Evolutionary conservation across 805 yeast genomes (phyloP).

Genomic region (Pichia kluyveri): DNA sequence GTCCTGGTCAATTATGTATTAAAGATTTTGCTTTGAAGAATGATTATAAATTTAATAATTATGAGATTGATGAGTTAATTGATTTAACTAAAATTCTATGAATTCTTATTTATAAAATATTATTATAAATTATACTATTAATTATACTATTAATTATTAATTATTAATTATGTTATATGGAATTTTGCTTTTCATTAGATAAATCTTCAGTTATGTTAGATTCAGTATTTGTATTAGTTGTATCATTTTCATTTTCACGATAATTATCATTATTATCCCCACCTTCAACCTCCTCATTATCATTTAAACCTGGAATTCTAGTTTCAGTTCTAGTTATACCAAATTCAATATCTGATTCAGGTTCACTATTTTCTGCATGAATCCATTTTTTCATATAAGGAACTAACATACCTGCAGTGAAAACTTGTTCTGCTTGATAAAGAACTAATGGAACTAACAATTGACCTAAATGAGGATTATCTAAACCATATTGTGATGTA

Average conservation of each 20-base stretch:
- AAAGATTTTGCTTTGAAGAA: neutral
- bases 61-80: slow-evolving; percentile 3
- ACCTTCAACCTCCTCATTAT: neutral
- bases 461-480: slow-evolving; percentile 54
- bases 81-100: neutral
- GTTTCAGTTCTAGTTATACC: neutral
- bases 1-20: slow-evolving; percentile 3
- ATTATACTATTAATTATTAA: no score
- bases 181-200: no score
- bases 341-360: neutral
- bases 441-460: slow-evolving; percentile 75
- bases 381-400: slow-evolving; percentile 66
- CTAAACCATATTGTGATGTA: slow-evolving; percentile 53
- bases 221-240: no score
- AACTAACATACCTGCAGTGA: slow-evolving; percentile 68
- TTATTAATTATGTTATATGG: no score
- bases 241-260: no score
- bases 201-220: no score
- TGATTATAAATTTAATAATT: neutral
- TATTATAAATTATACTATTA: no score
- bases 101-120: no score
- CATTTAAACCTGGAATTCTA: neutral
- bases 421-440: slow-evolving; percentile 81
- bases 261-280: neutral
- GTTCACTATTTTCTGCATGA: slow-evolving; percentile 12